phyloP scores from a whole-genome alignment of 176 grass and related monocot genomes.

The Saccharum officinarum region DNA sequence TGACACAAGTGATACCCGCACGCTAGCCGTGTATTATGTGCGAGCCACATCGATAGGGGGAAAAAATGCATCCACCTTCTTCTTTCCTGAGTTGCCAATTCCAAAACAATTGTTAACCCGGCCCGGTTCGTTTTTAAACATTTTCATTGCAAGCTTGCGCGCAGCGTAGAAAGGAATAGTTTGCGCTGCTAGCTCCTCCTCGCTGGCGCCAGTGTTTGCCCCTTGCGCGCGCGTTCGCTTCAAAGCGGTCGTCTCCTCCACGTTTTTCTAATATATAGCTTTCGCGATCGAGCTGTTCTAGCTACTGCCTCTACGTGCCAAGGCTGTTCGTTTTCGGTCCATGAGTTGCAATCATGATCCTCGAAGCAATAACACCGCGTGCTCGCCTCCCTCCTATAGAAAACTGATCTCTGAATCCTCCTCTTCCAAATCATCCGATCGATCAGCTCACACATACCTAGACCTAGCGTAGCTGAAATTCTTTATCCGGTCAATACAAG shows the following conservation, averaged over 20 bases:
- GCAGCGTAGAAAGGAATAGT: not conserved
- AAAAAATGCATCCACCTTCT: too few relatives aligned
- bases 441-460: not conserved
- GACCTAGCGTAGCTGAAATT: not conserved
- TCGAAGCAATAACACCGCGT: not conserved
- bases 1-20: too few relatives aligned
- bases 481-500: not conserved
- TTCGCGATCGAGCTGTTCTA: conserved; percentile 13
- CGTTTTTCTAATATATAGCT: not conserved
- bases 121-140: not conserved
- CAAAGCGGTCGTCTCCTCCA: conserved; percentile 12
- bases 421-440: not conserved
- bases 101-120: not conserved
- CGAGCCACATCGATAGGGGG: too few relatives aligned
- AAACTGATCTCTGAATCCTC: not conserved
- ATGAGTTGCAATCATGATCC: conserved; percentile 24
- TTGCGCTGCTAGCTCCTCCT: not conserved
- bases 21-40: too few relatives aligned
- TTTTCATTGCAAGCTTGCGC: not conserved
- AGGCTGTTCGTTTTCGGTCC: not conserved
- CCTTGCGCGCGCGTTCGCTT: not conserved
- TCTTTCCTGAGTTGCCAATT: not conserved
- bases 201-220: conserved; percentile 5
- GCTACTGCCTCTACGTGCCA: not conserved
- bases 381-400: not conserved